phyloP scores from a whole-genome alignment of 176 grass and related monocot species.

The Tuctoria greenei region DNA sequence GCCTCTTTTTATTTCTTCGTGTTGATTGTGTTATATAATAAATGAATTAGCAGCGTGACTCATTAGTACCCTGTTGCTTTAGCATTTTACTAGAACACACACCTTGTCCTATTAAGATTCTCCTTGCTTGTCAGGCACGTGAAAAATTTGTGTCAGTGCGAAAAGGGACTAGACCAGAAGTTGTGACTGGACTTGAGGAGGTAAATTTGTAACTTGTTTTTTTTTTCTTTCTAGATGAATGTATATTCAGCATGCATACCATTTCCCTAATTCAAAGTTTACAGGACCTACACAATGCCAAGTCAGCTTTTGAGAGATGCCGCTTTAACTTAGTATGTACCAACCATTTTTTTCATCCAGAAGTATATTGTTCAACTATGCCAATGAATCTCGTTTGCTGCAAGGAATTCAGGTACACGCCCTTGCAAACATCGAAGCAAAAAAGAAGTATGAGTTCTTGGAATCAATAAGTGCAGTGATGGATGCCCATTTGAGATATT shows the following conservation, averaged over 20 bases:
- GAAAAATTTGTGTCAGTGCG: slow-evolving; percentile 94
- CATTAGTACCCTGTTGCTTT: slow-evolving; percentile 20
- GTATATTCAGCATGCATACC: slow-evolving; percentile 30
- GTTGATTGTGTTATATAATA: neutral
- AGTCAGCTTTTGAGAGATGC: slow-evolving; percentile 83
- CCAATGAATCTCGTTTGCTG: slow-evolving; percentile 26
- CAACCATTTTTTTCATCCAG: slow-evolving; percentile 30
- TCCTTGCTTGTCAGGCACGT: slow-evolving; percentile 67
- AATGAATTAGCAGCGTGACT: neutral
- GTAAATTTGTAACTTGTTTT: slow-evolving; percentile 23
- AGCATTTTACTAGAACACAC: slow-evolving; percentile 15
- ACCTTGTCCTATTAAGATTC: slow-evolving; percentile 14
- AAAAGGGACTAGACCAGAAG: slow-evolving; percentile 81
- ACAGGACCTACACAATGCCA: slow-evolving; percentile 91
- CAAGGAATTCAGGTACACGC: slow-evolving; percentile 87
- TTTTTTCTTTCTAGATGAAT: neutral
- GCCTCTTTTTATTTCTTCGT: slow-evolving; percentile 3
- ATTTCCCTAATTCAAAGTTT: slow-evolving; percentile 35
- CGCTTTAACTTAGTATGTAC: slow-evolving; percentile 97
- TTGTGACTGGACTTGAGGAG: slow-evolving; percentile 86
- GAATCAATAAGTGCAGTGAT: slow-evolving; percentile 98
- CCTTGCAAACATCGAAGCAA: slow-evolving; percentile 86
- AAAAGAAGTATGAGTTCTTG: slow-evolving; percentile 96
- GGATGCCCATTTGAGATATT: slow-evolving; percentile 99
- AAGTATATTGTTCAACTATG: slow-evolving; percentile 33